Evolutionary conservation across 441 rosid species (phyloP), one percentile per base, ranked within the genome.

Genomic region (Theobroma grandiflorum): DNA sequence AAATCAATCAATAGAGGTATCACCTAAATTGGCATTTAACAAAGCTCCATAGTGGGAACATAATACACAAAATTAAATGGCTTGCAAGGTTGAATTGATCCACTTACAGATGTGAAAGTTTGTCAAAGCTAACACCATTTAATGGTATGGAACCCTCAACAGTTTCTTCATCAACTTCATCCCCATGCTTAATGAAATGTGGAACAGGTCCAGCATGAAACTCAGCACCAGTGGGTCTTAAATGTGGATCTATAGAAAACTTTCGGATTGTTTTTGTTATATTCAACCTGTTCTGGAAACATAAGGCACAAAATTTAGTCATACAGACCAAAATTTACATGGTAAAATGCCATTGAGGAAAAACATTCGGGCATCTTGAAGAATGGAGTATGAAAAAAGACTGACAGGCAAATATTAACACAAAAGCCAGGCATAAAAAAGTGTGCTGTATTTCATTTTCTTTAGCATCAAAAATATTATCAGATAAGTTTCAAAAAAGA

Each of bases 211-310:
- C 95, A 6, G 99, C 86, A 80, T 90, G 96, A 86, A 92, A 95
- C 87, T 95, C 99, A 70, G 89, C 45, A 67, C 99, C 99, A 53
- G 94, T 91, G 76, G 93, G 83, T 83, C 82, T 94, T 87, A 97
- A 83, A 86, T 93, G 81, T 74, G 79, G 91, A 87, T 90, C 99
- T 82, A 97, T 97, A 70, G 99, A 91, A 88, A 83, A 97, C 84
- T 97, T 97, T 71, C 93, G 94, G 74, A 97, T 82, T 62, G 98
- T 97, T 89, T 97, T 97, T 82, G 97, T 95, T 87, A 97, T 92
- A 85, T 97, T 97, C 89, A 97, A 85, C 93, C 99, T 95, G 92
- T 94, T 97, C 99, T 94, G 99, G 67, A 91, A 86, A 84, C 49
- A 82, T 62, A 82, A 84, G 72, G 76, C 37, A 80, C 67, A 84